A percentile compares a stretch with the other conserved stretches of the same genome.
phyloP scores from a whole-genome alignment of 1,284 basidiomycete genomes.

The Tylopilus orsonianus region DNA sequence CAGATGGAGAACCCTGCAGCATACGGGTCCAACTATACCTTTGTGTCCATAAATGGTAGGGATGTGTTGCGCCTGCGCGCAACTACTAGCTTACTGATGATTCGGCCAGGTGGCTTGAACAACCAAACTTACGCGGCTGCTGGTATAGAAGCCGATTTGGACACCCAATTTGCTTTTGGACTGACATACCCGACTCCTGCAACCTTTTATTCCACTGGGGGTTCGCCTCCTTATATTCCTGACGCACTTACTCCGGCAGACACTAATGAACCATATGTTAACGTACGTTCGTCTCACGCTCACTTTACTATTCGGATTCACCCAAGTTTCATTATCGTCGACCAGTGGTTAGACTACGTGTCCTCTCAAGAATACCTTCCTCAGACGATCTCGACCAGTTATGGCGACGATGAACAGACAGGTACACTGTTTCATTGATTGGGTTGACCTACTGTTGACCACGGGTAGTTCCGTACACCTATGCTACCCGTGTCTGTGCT shows the following conservation, averaged over 20 bases:
- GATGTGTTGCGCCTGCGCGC: slow-evolving; percentile 20
- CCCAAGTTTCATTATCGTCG: slow-evolving; percentile 15
- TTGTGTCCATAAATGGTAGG: slow-evolving; percentile 49
- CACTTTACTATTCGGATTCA: neutral
- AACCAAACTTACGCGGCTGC: slow-evolving; percentile 55
- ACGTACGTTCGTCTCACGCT: slow-evolving; percentile 33
- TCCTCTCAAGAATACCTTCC: slow-evolving; percentile 35
- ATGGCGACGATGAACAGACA: slow-evolving; percentile 70
- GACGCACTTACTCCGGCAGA: slow-evolving; percentile 42
- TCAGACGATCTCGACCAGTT: slow-evolving; percentile 25
- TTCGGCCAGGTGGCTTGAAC: slow-evolving; percentile 50
- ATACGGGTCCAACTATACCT: slow-evolving; percentile 33
- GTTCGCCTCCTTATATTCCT: slow-evolving; percentile 55
- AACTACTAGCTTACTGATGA: neutral
- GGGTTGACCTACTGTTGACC: slow-evolving; percentile 1
- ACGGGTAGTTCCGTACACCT: slow-evolving; percentile 53
- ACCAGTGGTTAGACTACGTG: slow-evolving; percentile 62
- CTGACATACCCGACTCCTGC: slow-evolving; percentile 48
- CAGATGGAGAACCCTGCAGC: slow-evolving; percentile 38
- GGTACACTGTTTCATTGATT: slow-evolving; percentile 32
- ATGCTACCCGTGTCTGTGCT: slow-evolving; percentile 60
- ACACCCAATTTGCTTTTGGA: slow-evolving; percentile 66
- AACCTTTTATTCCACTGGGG: slow-evolving; percentile 61
- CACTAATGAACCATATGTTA: slow-evolving; percentile 63
- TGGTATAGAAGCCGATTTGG: slow-evolving; percentile 71